These are phyloP conservation scores for Elsinoe batatas DNA, from an alignment of 2,329 filamentous ascomycete species.

Conservation along the genomic window DNA sequence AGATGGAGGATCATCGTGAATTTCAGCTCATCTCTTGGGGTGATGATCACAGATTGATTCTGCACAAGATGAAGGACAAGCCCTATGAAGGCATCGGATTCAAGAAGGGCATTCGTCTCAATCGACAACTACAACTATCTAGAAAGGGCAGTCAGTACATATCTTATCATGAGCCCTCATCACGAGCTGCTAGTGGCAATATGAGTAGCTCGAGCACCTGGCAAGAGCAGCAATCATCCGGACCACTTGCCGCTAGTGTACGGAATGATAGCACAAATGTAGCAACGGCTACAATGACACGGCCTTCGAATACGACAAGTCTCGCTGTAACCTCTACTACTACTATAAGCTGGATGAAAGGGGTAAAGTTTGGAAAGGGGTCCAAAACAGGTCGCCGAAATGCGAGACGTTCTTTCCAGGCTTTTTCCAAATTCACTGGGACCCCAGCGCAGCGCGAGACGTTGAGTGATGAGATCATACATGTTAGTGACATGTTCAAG, in stretches of 20 bases:
- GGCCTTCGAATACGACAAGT: constrained; percentile 19
- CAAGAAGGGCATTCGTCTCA: constrained; percentile 55
- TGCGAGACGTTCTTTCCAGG: constrained; percentile 10
- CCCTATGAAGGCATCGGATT: constrained; percentile 62
- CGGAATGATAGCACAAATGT: neutral
- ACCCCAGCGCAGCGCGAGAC: constrained; percentile 33
- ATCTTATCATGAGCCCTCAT: constrained; percentile 68
- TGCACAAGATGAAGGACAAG: constrained; percentile 61
- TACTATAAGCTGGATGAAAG: constrained; percentile 55
- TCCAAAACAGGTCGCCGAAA: constrained; percentile 11
- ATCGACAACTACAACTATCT: constrained; percentile 59
- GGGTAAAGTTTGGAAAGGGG: constrained; percentile 48
- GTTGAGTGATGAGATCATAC: constrained; percentile 51
- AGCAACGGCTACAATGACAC: neutral
- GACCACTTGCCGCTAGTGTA: neutral
- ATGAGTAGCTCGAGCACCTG: neutral
- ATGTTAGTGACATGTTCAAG: constrained; percentile 51
- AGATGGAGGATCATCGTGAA: constrained; percentile 65
- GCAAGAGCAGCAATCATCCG: neutral
- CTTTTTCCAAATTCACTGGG: constrained; percentile 14
- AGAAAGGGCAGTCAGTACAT: constrained; percentile 78
- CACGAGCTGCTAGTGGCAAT: constrained; percentile 19
- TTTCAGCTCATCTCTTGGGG: constrained; percentile 94
- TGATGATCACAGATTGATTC: constrained; percentile 68
- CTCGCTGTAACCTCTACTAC: constrained; percentile 41